Evolutionary conservation across 1,139 yeast species (phyloP).

Genomic region (Yamadazyma spencermartinsiae): DNA sequence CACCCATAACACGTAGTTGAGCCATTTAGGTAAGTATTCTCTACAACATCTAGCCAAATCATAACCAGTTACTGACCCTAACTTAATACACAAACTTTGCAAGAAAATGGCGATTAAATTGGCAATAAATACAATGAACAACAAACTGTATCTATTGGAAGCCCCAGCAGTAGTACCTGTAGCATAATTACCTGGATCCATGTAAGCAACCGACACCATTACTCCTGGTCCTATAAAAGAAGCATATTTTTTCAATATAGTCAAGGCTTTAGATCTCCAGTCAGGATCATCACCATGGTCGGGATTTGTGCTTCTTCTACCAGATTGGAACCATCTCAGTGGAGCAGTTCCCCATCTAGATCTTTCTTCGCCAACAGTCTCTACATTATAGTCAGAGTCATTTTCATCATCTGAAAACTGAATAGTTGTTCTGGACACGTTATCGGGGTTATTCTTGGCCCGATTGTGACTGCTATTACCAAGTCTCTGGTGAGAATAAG

Average conservation of each 20-base stretch:
- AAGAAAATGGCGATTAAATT: conserved; percentile 73
- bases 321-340: too few relatives aligned
- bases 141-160: conserved; percentile 56
- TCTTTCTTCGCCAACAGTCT: not conserved
- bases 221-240: conserved; percentile 79
- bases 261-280: not conserved
- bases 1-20: conserved; percentile 58
- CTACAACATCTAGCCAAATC: conserved; percentile 74
- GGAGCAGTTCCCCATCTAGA: too few relatives aligned
- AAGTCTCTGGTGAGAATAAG: not conserved
- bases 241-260: conserved; percentile 40
- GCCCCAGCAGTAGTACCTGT: conserved; percentile 83
- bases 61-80: conserved; percentile 79
- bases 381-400: not conserved
- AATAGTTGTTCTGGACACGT: not conserved
- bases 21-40: conserved; percentile 58
- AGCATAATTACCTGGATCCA: conserved; percentile 86
- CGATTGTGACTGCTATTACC: not conserved
- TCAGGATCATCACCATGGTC: not conserved
- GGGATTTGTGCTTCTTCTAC: too few relatives aligned
- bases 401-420: not conserved
- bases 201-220: conserved; percentile 73
- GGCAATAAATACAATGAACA: conserved; percentile 67
- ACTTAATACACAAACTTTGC: conserved; percentile 68
- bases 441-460: not conserved